phyloP scores from a whole-genome alignment of 2,329 filamentous ascomycete species.

The Pseudonectria foliicola region DNA sequence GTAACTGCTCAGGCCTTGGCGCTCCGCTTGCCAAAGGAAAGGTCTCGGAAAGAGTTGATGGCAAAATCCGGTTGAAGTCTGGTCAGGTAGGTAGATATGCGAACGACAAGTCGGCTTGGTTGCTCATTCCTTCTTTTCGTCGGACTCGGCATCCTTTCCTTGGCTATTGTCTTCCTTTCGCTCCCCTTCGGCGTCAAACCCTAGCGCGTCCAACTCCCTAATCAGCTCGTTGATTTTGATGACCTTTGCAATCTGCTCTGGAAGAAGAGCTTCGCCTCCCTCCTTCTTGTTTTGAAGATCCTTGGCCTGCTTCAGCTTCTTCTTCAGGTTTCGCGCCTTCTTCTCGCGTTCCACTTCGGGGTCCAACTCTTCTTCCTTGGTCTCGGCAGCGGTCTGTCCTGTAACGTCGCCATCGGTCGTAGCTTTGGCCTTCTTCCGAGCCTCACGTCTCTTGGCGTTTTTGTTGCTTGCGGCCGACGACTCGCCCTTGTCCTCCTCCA shows the following conservation, averaged over 20 bases:
- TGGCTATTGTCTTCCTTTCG: conserved; percentile 26
- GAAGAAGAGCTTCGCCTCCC: conserved; percentile 71
- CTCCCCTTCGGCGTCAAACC: conserved; percentile 75
- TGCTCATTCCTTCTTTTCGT: conserved; percentile 19
- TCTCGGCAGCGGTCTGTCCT: conserved; percentile 36
- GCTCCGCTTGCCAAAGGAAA: too few relatives aligned
- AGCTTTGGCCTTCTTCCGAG: conserved; percentile 48
- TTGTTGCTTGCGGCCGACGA: conserved; percentile 59
- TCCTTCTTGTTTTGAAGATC: conserved; percentile 91
- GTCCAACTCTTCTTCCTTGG: conserved; percentile 44
- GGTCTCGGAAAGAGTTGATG: too few relatives aligned
- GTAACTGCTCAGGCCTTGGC: too few relatives aligned
- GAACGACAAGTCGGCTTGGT: too few relatives aligned
- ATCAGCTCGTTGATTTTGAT: conserved; percentile 95
- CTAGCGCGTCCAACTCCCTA: conserved; percentile 75
- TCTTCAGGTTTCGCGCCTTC: conserved; percentile 83
- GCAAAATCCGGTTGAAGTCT: too few relatives aligned
- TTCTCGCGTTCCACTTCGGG: conserved; percentile 78
- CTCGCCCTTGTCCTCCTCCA: conserved; percentile 42
- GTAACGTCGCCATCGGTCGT: conserved; percentile 56
- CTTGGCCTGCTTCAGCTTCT: conserved; percentile 90
- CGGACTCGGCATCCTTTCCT: conserved; percentile 1
- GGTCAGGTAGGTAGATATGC: too few relatives aligned
- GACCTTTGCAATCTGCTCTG: conserved; percentile 95
- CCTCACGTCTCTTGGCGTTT: conserved; percentile 70